These are phyloP conservation scores for Botryosphaeria dothidea DNA, from an alignment of 2,329 filamentous ascomycete genomes.

Conservation along the genomic window DNA sequence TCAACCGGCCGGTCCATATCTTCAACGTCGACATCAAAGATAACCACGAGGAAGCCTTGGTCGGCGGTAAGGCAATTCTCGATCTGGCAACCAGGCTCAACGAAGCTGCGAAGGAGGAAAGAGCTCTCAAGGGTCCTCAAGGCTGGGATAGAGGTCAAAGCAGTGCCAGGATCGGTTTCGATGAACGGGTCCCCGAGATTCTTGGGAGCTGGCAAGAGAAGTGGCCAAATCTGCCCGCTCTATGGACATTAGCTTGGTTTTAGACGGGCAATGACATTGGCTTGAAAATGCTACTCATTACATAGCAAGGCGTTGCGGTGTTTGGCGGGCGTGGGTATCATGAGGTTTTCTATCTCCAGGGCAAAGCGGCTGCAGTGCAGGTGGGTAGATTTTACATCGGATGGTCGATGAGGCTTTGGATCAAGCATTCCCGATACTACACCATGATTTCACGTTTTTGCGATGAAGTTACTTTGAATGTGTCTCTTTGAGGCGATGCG, in stretches of 20 bases:
- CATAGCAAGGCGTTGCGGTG: conserved; percentile 4
- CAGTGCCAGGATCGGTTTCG: conserved; percentile 73
- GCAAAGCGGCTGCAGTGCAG: no score
- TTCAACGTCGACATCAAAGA: conserved; percentile 99
- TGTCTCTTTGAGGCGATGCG: no score
- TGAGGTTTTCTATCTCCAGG: no score
- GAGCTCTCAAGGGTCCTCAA: conserved; percentile 62
- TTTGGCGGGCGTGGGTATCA: no score
- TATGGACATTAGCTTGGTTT: conserved; percentile 97
- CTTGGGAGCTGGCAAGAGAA: conserved; percentile 91
- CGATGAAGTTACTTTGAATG: no score
- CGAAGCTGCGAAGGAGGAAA: conserved; percentile 74
- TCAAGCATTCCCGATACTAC: no score
- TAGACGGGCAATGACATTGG: conserved; percentile 42
- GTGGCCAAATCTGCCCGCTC: conserved; percentile 86
- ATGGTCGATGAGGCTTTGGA: no score
- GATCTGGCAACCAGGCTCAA: conserved; percentile 88
- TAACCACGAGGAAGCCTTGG: conserved; percentile 92
- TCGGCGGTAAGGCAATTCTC: conserved; percentile 88
- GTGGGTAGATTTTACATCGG: no score
- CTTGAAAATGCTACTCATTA: background rate
- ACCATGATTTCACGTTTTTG: no score
- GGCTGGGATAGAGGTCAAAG: conserved; percentile 66
- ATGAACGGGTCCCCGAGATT: conserved; percentile 90
- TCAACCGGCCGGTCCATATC: conserved; percentile 93